These are phyloP conservation scores for Dillenia suffruticosa DNA, from an alignment of 164 flowering plant genomes.

Conservation along the genomic window DNA sequence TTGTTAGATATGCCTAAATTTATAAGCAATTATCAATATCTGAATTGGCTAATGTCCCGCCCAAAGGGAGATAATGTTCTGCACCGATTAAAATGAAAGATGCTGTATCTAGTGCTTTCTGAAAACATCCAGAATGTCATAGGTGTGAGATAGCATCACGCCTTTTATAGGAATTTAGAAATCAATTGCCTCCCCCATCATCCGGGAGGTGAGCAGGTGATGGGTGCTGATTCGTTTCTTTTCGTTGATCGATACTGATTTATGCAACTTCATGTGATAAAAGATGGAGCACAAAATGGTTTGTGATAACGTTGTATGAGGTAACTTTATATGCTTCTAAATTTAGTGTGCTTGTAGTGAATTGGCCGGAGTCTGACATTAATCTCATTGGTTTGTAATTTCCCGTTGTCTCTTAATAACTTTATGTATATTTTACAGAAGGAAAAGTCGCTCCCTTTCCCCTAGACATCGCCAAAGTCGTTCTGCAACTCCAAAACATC, in stretches of 20 bases:
- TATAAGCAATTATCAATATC: neutral
- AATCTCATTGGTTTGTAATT: neutral
- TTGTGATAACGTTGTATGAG: slow-evolving; percentile 67
- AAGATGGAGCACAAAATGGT: slow-evolving; percentile 76
- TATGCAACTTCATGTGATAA: slow-evolving; percentile 66
- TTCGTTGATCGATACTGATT: slow-evolving; percentile 63
- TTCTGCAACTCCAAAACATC: slow-evolving; percentile 64
- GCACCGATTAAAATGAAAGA: slow-evolving; percentile 1
- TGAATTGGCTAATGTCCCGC: slow-evolving; percentile 1
- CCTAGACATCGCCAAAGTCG: slow-evolving; percentile 69
- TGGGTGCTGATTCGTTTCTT: slow-evolving; percentile 61
- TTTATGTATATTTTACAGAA: slow-evolving; percentile 38
- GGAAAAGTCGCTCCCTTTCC: slow-evolving; percentile 71
- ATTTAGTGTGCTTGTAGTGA: slow-evolving; percentile 27
- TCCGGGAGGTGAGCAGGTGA: slow-evolving; percentile 72
- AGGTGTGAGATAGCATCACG: slow-evolving; percentile 17
- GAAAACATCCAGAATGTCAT: slow-evolving; percentile 10
- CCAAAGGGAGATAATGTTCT: slow-evolving; percentile 5
- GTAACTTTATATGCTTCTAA: slow-evolving; percentile 53
- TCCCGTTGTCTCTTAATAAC: neutral
- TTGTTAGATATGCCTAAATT: slow-evolving; percentile 1
- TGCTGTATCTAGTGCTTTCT: slow-evolving; percentile 4
- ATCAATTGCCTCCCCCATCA: slow-evolving; percentile 41
- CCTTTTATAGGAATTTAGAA: slow-evolving; percentile 19
- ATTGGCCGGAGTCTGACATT: slow-evolving; percentile 3